Conservation (phyloP, 2,329 filamentous ascomycete species). For the Aspergillus flavus region DNA sequence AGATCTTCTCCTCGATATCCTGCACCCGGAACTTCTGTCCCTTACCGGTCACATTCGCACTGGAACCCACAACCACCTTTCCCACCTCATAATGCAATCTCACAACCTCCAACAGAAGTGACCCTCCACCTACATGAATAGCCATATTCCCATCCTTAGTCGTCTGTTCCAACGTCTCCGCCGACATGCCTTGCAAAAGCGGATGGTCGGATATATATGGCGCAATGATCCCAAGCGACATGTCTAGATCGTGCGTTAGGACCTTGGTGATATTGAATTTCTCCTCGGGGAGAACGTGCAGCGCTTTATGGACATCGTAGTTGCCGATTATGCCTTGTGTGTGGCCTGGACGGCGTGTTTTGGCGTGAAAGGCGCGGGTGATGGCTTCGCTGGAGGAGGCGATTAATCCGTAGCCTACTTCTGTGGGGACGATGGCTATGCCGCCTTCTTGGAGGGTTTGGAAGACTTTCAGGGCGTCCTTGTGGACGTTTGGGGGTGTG, state of each 20-base stretch:
- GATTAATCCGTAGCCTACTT: constrained; percentile 30
- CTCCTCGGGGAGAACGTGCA: constrained; percentile 19
- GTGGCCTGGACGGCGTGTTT: constrained; percentile 24
- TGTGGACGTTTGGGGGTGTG: background rate
- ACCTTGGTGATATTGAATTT: background rate
- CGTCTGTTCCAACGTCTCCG: background rate
- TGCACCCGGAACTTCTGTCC: constrained; percentile 20
- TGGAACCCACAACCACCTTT: constrained; percentile 17
- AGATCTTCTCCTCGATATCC: constrained; percentile 19
- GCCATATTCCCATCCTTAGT: background rate
- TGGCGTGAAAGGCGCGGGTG: constrained; percentile 24
- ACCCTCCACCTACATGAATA: constrained; percentile 1
- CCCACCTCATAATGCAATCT: constrained; percentile 10
- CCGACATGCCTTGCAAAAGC: background rate
- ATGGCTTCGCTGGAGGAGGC: constrained; percentile 18
- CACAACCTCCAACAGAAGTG: constrained; percentile 11
- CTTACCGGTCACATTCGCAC: constrained; percentile 20
- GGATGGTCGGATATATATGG: constrained; percentile 5
- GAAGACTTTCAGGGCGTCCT: constrained; percentile 14
- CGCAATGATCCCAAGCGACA: constrained; percentile 8
- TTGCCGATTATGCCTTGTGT: constrained; percentile 25
- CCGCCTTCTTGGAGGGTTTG: constrained; percentile 21
- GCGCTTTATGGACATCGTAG: constrained; percentile 18
- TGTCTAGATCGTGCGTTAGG: constrained; percentile 1
- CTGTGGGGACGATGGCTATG: constrained; percentile 26